Evolutionary conservation across 441 rosid genomes (phyloP).

Genomic region (Gossypium aridum): DNA sequence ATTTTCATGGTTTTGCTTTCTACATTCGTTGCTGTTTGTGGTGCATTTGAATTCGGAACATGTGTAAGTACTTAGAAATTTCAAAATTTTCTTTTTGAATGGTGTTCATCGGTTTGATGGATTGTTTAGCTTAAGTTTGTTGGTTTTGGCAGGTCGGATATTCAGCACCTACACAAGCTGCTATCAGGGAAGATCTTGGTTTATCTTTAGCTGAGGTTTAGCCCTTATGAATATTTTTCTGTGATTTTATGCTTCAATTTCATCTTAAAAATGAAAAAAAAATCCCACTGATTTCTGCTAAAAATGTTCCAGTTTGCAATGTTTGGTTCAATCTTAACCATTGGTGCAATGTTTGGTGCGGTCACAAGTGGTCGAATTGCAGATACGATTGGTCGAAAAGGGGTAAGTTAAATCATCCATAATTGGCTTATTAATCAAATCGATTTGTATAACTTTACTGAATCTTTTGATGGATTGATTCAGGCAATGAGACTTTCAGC

Average conservation of each 20-base stretch:
- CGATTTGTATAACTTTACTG: not conserved
- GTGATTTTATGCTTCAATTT: not conserved
- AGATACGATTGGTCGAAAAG: conserved; percentile 73
- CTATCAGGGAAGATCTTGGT: conserved; percentile 70
- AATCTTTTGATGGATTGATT: not conserved
- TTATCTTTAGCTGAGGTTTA: conserved; percentile 58
- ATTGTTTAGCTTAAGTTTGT: conserved; percentile 25
- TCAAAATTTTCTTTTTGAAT: not conserved
- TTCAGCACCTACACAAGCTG: conserved; percentile 87
- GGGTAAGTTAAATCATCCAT: conserved; percentile 38
- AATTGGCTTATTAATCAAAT: not conserved
- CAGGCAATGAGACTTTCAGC: conserved; percentile 89
- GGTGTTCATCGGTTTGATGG: not conserved
- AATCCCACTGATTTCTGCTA: not conserved
- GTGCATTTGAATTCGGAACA: conserved; percentile 81
- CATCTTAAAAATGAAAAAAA: not conserved
- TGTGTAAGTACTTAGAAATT: conserved; percentile 55
- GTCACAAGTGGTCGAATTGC: conserved; percentile 64
- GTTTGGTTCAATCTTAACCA: conserved; percentile 84
- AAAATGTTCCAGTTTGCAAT: conserved; percentile 58
- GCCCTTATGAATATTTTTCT: not conserved
- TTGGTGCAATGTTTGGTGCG: conserved; percentile 95
- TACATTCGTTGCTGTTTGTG: conserved; percentile 84
- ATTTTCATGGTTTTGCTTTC: conserved; percentile 55
- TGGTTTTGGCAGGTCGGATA: conserved; percentile 75